A percentile compares a stretch with the other conserved stretches of the same genome.
phyloP scores from a whole-genome alignment of 148 eudicot species.

The Cornus kousa region DNA sequence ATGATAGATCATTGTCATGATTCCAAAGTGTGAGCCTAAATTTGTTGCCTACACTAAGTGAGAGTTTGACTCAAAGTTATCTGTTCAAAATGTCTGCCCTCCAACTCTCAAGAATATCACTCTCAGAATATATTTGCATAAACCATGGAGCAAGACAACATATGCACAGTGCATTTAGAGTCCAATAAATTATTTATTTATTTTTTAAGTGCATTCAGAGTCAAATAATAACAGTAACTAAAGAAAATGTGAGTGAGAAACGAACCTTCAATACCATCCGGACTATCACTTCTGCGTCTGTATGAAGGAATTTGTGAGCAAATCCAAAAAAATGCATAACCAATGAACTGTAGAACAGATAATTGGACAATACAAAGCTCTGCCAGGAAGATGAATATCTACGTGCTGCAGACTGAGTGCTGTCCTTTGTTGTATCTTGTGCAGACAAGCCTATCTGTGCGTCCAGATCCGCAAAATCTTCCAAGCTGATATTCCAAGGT shows the following conservation, averaged over 20 bases:
- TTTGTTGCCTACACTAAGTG: not conserved
- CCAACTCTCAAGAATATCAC: not conserved
- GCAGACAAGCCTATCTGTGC: slow-evolving; percentile 26
- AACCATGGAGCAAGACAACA: not conserved
- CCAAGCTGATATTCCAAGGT: slow-evolving; percentile 72
- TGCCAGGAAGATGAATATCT: slow-evolving; percentile 74
- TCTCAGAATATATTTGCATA: not conserved
- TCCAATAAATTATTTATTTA: too few species aligned
- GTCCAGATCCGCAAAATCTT: slow-evolving; percentile 65
- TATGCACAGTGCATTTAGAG: not conserved
- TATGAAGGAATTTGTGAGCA: slow-evolving; percentile 94
- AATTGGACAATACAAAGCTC: slow-evolving; percentile 75
- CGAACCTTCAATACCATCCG: slow-evolving; percentile 82
- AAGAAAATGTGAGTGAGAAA: slow-evolving; percentile 13
- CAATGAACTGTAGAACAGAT: slow-evolving; percentile 79
- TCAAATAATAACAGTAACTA: not conserved
- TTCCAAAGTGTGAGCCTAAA: not conserved
- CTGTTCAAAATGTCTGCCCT: not conserved
- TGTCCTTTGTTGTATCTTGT: slow-evolving; percentile 27
- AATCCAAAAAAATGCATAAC: slow-evolving; percentile 92
- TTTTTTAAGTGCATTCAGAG: not conserved
- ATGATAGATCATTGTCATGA: not conserved
- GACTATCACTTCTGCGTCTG: slow-evolving; percentile 69
- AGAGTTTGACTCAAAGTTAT: not conserved
- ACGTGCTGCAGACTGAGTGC: slow-evolving; percentile 25